phyloP scores from a whole-genome alignment of 805 yeast species.

The Candida xiaguanensis region DNA sequence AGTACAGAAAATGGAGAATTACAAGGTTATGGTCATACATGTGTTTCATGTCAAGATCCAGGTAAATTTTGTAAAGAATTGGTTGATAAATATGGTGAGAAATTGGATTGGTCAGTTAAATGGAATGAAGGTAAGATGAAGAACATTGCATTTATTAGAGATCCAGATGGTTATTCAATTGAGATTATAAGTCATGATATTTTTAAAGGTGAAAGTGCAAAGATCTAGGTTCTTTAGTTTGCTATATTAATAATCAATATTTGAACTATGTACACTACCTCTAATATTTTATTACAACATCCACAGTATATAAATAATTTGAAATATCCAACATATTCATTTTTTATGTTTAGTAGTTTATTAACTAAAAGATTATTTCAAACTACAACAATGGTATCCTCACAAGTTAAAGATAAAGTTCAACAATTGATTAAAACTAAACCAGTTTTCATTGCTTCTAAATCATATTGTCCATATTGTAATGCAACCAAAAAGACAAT shows the following conservation, averaged over 20 bases:
- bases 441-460: constrained; percentile 74
- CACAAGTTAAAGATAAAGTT: constrained; percentile 54
- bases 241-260: neutral
- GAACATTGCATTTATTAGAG: constrained; percentile 68
- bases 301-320: neutral
- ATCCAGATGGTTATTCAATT: constrained; percentile 88
- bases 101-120: constrained; percentile 54
- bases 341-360: constrained; percentile 3
- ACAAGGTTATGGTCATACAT: constrained; percentile 85
- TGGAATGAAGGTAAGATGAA: constrained; percentile 55
- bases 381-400: constrained; percentile 48
- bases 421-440: constrained; percentile 60
- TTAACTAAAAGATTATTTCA: neutral
- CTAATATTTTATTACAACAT: too few species aligned
- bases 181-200: constrained; percentile 57
- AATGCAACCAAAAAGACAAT: constrained; percentile 42
- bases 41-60: constrained; percentile 66
- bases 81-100: constrained; percentile 36
- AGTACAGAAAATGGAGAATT: constrained; percentile 48
- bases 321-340: constrained; percentile 3
- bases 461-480: constrained; percentile 44
- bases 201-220: constrained; percentile 10
- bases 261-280: neutral
- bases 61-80: constrained; percentile 52
- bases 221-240: neutral